Conservation (phyloP, 805 yeast genomes). For the Suhomyces sp. region DNA sequence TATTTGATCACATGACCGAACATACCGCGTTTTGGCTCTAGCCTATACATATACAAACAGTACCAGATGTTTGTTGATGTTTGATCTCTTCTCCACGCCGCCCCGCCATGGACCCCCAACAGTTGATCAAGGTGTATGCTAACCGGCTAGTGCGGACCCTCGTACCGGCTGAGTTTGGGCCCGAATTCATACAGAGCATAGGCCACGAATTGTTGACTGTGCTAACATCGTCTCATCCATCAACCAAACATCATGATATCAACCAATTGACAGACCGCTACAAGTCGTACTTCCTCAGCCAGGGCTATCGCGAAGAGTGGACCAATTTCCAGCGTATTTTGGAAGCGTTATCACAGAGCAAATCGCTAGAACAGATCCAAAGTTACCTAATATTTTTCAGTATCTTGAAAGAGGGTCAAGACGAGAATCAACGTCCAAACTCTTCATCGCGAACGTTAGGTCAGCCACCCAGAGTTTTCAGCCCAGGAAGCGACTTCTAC, state of each 20-base stretch:
- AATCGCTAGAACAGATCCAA: conserved; percentile 31
- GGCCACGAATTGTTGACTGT: conserved; percentile 25
- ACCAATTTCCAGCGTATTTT: conserved; percentile 29
- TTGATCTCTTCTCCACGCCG: conserved; percentile 3
- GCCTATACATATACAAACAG: too few species aligned
- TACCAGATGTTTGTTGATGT: conserved; percentile 8
- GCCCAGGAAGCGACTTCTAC: conserved; percentile 2
- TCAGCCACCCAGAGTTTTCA: neutral
- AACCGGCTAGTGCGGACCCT: conserved; percentile 36
- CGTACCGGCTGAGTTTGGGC: conserved; percentile 38
- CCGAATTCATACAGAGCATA: conserved; percentile 31
- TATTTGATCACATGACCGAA: too few species aligned
- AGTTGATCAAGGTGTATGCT: conserved; percentile 32
- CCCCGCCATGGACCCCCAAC: conserved; percentile 26
- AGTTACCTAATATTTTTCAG: conserved; percentile 36
- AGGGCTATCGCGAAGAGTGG: conserved; percentile 33
- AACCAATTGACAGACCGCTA: conserved; percentile 21
- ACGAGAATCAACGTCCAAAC: conserved; percentile 2
- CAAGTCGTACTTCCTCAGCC: conserved; percentile 25
- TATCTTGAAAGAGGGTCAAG: conserved; percentile 8
- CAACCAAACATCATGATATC: conserved; percentile 14
- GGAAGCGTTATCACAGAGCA: conserved; percentile 27
- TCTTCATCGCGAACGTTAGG: too few species aligned
- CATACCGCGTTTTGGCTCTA: too few species aligned
- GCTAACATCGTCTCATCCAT: conserved; percentile 1